A percentile compares a stretch with the other conserved stretches of the same genome.
phyloP scores from a whole-genome alignment of 169 alveolate genomes.

The Plasmodium coatneyi region DNA sequence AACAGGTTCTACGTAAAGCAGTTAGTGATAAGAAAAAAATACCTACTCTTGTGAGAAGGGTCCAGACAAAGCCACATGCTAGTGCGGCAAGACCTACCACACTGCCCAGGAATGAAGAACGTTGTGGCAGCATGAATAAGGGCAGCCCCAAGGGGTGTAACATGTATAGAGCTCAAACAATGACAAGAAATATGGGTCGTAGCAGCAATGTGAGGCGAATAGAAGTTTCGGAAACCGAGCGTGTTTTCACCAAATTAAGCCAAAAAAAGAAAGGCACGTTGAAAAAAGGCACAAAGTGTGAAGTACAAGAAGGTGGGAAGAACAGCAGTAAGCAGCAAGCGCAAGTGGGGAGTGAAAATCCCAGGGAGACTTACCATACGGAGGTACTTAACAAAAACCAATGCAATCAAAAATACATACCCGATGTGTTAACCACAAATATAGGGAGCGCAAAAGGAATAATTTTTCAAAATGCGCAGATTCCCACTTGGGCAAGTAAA shows the following conservation, averaged over 20 bases:
- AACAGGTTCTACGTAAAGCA: neutral
- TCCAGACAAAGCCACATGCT: neutral
- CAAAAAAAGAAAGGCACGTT: neutral
- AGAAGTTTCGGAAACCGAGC: neutral
- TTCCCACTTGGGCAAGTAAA: neutral
- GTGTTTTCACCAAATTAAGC: neutral
- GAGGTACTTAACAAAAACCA: neutral
- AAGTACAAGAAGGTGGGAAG: neutral
- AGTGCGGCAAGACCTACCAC: neutral
- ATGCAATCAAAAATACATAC: neutral
- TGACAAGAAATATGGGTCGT: conserved; percentile 11
- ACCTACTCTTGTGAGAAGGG: neutral
- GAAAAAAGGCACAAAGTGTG: neutral
- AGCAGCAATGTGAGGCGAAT: conserved; percentile 2
- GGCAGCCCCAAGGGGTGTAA: neutral
- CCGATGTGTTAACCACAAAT: neutral
- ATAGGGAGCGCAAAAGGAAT: neutral
- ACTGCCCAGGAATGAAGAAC: neutral
- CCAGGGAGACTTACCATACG: neutral
- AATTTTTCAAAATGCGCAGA: neutral
- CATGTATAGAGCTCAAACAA: conserved; percentile 16
- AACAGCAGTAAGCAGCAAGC: conserved; percentile 4
- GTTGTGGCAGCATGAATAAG: neutral
- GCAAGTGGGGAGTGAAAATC: neutral
- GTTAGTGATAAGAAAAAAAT: conserved; percentile 2